Base-by-base conservation (phyloP, 257 asterid species). In the Eustoma russellianum region DNA sequence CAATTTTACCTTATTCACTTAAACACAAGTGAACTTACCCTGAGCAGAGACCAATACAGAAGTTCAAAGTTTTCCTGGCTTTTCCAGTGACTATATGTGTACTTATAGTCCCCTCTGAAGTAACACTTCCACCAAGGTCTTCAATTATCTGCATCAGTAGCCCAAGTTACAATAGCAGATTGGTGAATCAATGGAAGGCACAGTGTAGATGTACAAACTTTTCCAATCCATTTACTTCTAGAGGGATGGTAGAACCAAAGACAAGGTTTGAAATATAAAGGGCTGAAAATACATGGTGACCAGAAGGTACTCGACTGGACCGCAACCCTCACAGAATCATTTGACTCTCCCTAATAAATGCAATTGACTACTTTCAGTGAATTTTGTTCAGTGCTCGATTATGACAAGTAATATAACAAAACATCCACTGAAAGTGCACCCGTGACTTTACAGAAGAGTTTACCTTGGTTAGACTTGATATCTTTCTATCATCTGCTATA, bases 41-140 rank as follows among this genome's bases (percentile, higher is more conserved):
- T 66, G 98, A 87, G 74, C 96, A 82, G 75, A 91, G 91, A 63
- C 94, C 96, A 11, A 69, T 74, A 73, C 96, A 91, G 76, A 91
- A 86, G 61, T 91, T 87, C 41, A 77, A 64, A 11, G 98, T 91
- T 74, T 59, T 70, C 62, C 98, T 79, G 60, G 71, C 94, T 84
- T 82, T 75, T 61, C 96, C 94, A 0, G 98, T 78, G 67, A 86
- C 76, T 28, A 91, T 71, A 66, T 91, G 98, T 45, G 98, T 82
- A 85, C 87, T 73, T 57, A 24, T 30, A 57, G 68, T 74, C 70
- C 98, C 98, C 62, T 84, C 89, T 55, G 75, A 69, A 62, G 95
- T 75, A 67, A 86, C 98, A 68, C 52, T 67, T 69, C 98, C 96
- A 38, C 96, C 98, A 41, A 91, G 79, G 67, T 74, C 77, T 74